Evolutionary conservation across 2,329 filamentous ascomycete species (phyloP).

Genomic region (Ophiostoma tasmaniense): DNA sequence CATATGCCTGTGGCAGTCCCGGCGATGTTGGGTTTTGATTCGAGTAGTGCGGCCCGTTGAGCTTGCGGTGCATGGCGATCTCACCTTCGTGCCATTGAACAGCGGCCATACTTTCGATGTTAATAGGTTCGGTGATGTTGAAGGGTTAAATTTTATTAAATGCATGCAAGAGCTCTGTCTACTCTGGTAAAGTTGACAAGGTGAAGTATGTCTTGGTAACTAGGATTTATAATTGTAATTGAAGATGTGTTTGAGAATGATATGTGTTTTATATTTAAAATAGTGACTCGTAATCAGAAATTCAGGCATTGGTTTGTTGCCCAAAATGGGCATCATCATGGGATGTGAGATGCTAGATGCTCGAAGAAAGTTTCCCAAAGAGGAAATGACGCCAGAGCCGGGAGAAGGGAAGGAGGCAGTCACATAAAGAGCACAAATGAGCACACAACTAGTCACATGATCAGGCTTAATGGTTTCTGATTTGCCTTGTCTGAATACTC

Average conservation of each 20-base stretch:
- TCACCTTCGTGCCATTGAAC: constrained; percentile 58
- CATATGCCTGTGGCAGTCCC: constrained; percentile 54
- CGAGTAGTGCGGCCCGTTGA: constrained; percentile 43
- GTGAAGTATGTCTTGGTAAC: too few species aligned
- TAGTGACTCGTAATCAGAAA: not conserved
- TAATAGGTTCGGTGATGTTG: too few species aligned
- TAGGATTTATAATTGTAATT: too few species aligned
- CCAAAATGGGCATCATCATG: not conserved
- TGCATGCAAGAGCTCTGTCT: too few species aligned
- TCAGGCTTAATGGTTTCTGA: not conserved
- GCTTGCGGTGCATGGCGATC: constrained; percentile 51
- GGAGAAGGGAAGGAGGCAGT: not conserved
- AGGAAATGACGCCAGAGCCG: not conserved
- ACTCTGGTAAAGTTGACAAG: too few species aligned
- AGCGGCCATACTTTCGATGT: too few species aligned
- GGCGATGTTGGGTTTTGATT: constrained; percentile 57
- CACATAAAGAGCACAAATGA: not conserved
- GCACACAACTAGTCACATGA: not conserved
- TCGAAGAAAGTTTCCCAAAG: constrained; percentile 16
- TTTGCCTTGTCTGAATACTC: not conserved
- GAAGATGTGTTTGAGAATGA: too few species aligned
- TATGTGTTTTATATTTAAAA: not conserved
- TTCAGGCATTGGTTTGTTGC: too few species aligned
- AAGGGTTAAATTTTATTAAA: too few species aligned
- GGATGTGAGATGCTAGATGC: not conserved